phyloP scores from a whole-genome alignment of 2,329 filamentous ascomycete species.

The Lachnellula cervina region DNA sequence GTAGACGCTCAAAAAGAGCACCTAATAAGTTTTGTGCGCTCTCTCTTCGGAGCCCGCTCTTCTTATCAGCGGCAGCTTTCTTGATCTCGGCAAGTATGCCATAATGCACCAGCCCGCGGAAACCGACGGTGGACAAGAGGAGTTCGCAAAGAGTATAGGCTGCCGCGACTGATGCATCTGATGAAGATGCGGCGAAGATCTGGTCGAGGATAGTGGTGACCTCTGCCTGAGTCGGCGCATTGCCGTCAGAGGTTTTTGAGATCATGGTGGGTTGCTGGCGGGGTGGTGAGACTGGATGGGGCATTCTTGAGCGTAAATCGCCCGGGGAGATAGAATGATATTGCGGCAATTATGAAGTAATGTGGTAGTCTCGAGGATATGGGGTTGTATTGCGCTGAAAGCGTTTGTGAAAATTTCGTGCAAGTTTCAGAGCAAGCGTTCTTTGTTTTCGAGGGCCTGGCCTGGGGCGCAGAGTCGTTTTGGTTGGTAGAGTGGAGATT shows the following conservation, averaged over 20 bases:
- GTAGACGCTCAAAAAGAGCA: constrained; percentile 87
- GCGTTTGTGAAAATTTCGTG: constrained; percentile 17
- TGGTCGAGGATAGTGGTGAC: constrained; percentile 59
- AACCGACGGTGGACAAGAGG: constrained; percentile 60
- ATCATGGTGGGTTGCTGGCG: constrained; percentile 41
- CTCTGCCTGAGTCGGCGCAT: constrained; percentile 57
- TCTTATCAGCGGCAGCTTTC: constrained; percentile 89
- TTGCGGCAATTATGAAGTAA: not conserved
- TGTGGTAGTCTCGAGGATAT: not conserved
- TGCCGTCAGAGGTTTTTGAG: constrained; percentile 38
- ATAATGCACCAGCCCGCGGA: constrained; percentile 57
- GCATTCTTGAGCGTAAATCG: constrained; percentile 38
- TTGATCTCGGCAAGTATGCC: constrained; percentile 58
- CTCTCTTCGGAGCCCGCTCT: constrained; percentile 78
- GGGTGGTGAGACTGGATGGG: constrained; percentile 39
- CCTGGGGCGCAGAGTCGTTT: constrained; percentile 13
- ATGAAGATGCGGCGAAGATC: constrained; percentile 56
- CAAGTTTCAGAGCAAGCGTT: constrained; percentile 23
- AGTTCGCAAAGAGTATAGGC: constrained; percentile 61
- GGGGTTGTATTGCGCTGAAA: not conserved
- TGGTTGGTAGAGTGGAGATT: constrained; percentile 24
- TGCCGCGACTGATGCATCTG: constrained; percentile 54
- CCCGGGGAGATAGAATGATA: constrained; percentile 12
- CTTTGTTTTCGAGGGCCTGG: constrained; percentile 17
- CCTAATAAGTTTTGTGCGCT: constrained; percentile 93